phyloP scores from a whole-genome alignment of 1,139 yeast species.

The Nakaseomyces delphensis region DNA sequence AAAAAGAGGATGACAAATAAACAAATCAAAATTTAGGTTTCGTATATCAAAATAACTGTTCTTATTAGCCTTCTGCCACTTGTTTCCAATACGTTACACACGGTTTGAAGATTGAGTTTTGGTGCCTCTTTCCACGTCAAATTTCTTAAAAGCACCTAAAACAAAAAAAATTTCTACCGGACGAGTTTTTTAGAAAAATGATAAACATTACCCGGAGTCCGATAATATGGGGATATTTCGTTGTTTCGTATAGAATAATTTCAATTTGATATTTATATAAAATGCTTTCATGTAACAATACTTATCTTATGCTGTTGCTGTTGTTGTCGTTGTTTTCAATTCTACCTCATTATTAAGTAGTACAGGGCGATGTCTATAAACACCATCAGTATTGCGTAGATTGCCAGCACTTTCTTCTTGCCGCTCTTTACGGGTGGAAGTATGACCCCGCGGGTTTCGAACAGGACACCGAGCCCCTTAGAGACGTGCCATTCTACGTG shows the following conservation, averaged over 20 bases:
- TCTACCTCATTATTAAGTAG: conserved; percentile 1
- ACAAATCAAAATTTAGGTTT: too few species aligned
- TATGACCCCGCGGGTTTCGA: conserved; percentile 34
- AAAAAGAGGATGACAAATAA: not conserved
- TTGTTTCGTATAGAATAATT: not conserved
- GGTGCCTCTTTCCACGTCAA: too few species aligned
- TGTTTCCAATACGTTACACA: too few species aligned
- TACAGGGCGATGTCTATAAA: conserved; percentile 5
- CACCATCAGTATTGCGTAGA: conserved; percentile 8
- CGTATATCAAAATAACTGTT: too few species aligned
- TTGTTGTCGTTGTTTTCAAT: too few species aligned
- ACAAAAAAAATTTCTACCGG: not conserved
- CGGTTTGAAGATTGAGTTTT: too few species aligned
- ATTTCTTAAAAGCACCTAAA: too few species aligned
- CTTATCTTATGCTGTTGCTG: too few species aligned
- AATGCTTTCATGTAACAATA: too few species aligned
- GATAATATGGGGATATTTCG: too few species aligned
- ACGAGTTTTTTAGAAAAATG: not conserved
- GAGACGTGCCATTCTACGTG: conserved; percentile 77
- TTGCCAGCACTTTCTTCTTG: conserved; percentile 6
- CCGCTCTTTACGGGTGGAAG: not conserved
- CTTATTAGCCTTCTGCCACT: too few species aligned
- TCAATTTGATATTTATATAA: not conserved
- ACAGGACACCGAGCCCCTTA: conserved; percentile 52
- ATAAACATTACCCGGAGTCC: not conserved